These are phyloP conservation scores for Didymellaceae sp. DNA, from an alignment of 2,329 filamentous ascomycete species.

Conservation along the genomic window DNA sequence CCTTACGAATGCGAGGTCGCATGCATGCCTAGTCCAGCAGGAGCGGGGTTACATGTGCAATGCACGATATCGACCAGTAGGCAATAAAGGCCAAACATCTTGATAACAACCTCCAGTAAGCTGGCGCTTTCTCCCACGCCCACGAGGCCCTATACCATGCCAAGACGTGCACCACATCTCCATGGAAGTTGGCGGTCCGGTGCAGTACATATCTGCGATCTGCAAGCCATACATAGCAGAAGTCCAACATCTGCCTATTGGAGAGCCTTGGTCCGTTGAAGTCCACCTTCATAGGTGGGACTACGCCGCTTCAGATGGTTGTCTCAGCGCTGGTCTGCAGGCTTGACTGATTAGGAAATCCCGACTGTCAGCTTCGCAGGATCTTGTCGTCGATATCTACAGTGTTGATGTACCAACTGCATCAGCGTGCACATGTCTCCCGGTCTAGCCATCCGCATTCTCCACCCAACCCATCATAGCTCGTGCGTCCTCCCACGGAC, in stretches of 20 bases:
- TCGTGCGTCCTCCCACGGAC: neutral
- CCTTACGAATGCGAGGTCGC: neutral
- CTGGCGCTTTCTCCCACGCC: constrained; percentile 9
- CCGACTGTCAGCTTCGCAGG: neutral
- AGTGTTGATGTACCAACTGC: neutral
- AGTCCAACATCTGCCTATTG: constrained; percentile 3
- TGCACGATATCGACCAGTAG: constrained; percentile 4
- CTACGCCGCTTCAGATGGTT: neutral
- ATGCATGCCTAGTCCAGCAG: constrained; percentile 11
- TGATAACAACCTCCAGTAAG: constrained; percentile 16
- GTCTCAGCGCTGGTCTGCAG: constrained; percentile 1
- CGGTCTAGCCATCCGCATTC: neutral
- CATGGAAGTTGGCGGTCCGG: constrained; percentile 8
- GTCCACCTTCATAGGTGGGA: constrained; percentile 7
- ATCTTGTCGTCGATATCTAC: neutral
- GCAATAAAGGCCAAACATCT: neutral
- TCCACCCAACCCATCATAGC: neutral
- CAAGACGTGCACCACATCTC: neutral
- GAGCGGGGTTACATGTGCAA: constrained; percentile 20
- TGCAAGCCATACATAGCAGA: constrained; percentile 9
- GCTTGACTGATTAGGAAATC: neutral
- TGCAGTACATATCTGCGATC: constrained; percentile 11
- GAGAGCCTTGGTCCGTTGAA: neutral
- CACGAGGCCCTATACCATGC: neutral
- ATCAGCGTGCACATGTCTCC: neutral